Base-by-base conservation (phyloP, 1,139 yeast species). In the Blastobotrys ciferrii region DNA sequence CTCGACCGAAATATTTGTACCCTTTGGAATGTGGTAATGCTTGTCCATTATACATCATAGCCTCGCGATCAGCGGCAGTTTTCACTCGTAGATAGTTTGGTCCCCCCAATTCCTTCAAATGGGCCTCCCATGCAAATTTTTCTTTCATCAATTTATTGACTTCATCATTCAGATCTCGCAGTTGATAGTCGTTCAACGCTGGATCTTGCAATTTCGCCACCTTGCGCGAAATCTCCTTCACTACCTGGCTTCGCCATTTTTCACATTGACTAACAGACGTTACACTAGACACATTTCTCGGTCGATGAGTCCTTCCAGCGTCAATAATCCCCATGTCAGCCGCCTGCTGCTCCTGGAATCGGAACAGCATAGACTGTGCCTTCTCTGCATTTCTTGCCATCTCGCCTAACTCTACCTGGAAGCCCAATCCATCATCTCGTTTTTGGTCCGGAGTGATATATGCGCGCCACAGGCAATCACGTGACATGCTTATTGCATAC, bases 361-460 rank as follows among this genome's bases (percentile, higher is more conserved):
- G 71, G 59, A 79, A 80, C 53, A 87, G 76, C 51, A 82, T 76
- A 0, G 91, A 78, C 63, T 84, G 85, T 3, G 92, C 84, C 62
- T 83, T 85, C 58, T 87, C 94, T 40, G 76, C 76, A 60, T 84
- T 86, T 55, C 94, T 71, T 38, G 94, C 84, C 95, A 86, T 85
- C 25, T 9, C 9, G 5, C 9, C 28, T 23, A n/a, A n/a, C n/a
- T n/a, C n/a, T n/a, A n/a, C n/a, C n/a, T n/a, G n/a, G n/a, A n/a
- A n/a, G n/a, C n/a, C n/a, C n/a, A n/a, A n/a, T n/a, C n/a, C n/a
- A n/a, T n/a, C n/a, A n/a, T n/a, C n/a, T n/a, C n/a, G n/a, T n/a
- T n/a, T n/a, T n/a, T n/a, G n/a, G n/a, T n/a, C n/a, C n/a, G n/a
- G n/a, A n/a, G n/a, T n/a, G n/a, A n/a, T n/a, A n/a, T n/a, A n/a